Base-by-base conservation (phyloP, 345 rosid species). In the Firmiana major region DNA sequence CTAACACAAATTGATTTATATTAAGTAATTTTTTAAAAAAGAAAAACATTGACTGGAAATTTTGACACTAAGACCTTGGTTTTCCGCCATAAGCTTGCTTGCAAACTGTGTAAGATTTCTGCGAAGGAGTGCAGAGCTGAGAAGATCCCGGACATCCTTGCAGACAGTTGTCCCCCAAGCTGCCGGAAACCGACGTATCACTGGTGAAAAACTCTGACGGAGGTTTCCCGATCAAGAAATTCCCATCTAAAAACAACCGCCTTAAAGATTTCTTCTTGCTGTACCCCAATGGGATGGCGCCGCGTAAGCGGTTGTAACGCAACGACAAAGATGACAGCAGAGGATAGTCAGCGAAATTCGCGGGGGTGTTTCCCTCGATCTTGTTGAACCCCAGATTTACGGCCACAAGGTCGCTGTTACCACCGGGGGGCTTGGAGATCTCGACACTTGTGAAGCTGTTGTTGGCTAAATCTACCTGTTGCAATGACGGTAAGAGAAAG, bases 161-260 rank as follows among this genome's bases (percentile, higher is more conserved):
- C 54, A 93, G 88, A 78, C 99, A 95, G 82, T 95, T 95, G 88
- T 93, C 86, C 77, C 95, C 99, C 76, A 95, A 78, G 81, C 98
- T 95, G 22, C 99, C 97, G 76, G 85, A 76, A 15, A 94, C 89
- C 57, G 80, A 66, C 17, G 55, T 45, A 15, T 79, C 84, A 0
- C 76, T 40, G 40, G 76, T 43, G 73, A 95, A 81, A 26, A 90
- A 84, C 6, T 80, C 88, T 19, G 84, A 75, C 59, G 98, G 98
- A 9, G 98, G 90, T 80, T 88, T 95, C 28, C 99, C 99, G 28
- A 81, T 88, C 76, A 95, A 79, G 84, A 82, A 95, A 75, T 95
- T 95, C 65, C 98, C 98, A 24, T 95, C 97, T 34, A 93, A 58
- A 77, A 83, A 95, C 83, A 95, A 36, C 84, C 98, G 60, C 82